A percentile compares a stretch with the other conserved stretches of the same genome.
These are phyloP conservation scores for Venturia pyrina DNA, from an alignment of 2,329 filamentous ascomycete species.

Conservation along the genomic window DNA sequence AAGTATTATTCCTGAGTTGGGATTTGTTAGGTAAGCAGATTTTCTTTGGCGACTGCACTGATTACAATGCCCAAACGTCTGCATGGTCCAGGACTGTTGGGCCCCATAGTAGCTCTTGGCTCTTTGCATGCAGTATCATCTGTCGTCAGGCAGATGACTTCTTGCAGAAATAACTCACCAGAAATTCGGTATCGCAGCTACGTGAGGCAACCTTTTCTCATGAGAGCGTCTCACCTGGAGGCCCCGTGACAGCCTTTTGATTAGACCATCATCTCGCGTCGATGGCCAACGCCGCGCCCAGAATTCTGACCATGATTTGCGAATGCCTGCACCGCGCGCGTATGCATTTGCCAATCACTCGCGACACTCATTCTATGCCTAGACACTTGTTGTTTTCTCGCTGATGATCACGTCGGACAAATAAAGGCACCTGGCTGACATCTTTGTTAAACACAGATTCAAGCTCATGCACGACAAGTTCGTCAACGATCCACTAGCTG, in stretches of 20 bases:
- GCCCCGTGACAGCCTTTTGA: not conserved
- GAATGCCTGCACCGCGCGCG: not conserved
- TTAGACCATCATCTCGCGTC: not conserved
- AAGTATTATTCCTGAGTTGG: constrained; percentile 36
- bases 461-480: constrained; percentile 81
- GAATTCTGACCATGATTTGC: not conserved
- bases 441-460: constrained; percentile 44
- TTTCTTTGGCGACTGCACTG: not conserved
- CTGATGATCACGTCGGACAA: not conserved
- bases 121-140: not conserved
- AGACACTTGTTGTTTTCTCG: not conserved
- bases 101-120: not conserved
- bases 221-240: not conserved
- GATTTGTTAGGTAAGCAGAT: constrained; percentile 34
- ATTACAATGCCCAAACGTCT: not conserved
- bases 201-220: not conserved
- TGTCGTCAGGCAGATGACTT: not conserved
- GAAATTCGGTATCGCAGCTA: not conserved
- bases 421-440: not conserved
- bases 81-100: not conserved
- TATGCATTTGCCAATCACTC: not conserved
- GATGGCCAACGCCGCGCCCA: not conserved
- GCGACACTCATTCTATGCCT: not conserved
- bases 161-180: not conserved
- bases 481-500: constrained; percentile 65